Evolutionary conservation across 2,329 filamentous ascomycete genomes (phyloP).

Genomic region (Lasiodiplodia theobromae): DNA sequence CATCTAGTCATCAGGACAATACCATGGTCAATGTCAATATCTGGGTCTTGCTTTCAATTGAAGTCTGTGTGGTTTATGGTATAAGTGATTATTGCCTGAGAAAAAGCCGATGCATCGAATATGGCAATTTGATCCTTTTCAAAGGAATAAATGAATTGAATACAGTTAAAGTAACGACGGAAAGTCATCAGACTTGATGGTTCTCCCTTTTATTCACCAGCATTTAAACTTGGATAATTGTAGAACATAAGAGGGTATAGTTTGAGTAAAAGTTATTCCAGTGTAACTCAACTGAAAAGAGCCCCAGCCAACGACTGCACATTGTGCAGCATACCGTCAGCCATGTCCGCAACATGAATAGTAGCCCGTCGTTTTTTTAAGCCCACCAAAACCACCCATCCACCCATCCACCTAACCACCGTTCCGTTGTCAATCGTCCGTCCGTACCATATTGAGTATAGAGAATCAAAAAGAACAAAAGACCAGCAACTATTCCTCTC

Average conservation of each 20-base stretch:
- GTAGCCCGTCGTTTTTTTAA: constrained; percentile 1
- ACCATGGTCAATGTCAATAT: neutral
- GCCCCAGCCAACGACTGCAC: neutral
- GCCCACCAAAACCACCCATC: no score
- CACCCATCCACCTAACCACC: neutral
- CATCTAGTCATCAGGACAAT: no score
- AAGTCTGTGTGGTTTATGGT: neutral
- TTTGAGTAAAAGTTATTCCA: constrained; percentile 10
- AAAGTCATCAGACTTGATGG: neutral
- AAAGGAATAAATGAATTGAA: neutral
- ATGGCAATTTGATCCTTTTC: neutral
- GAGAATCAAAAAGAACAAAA: neutral
- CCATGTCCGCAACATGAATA: constrained; percentile 22
- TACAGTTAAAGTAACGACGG: neutral
- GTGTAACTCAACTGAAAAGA: constrained; percentile 2
- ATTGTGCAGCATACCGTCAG: neutral
- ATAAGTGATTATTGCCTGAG: no score
- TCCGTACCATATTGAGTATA: neutral
- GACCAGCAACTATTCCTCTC: neutral
- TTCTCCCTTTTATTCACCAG: neutral
- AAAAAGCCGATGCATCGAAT: neutral
- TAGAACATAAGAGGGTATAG: constrained; percentile 7
- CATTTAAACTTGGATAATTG: neutral
- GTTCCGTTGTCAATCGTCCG: neutral
- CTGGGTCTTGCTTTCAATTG: neutral